Percentiles rank a stretch among this genome's conserved stretches.
These are phyloP conservation scores for Gaultheria prostrata DNA, from an alignment of 148 eudicot genomes.

Conservation along the genomic window DNA sequence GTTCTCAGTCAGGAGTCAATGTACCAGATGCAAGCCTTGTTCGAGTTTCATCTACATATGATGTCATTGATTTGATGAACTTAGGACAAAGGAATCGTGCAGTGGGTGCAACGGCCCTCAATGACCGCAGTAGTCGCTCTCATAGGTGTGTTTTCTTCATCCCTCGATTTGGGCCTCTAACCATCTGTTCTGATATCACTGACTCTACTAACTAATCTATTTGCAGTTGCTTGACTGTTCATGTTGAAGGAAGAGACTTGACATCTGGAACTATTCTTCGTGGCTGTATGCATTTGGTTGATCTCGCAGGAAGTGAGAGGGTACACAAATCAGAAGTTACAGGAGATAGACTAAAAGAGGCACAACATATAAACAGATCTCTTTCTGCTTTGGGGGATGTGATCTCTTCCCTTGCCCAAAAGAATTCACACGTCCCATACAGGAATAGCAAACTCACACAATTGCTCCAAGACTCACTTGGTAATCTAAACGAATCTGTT, in stretches of 20 bases:
- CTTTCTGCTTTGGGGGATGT: conserved; percentile 98
- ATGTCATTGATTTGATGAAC: conserved; percentile 87
- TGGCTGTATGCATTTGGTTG: conserved; percentile 98
- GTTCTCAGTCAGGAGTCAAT: conserved; percentile 84
- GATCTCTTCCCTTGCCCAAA: conserved; percentile 89
- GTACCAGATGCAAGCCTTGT: conserved; percentile 95
- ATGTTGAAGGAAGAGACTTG: conserved; percentile 94
- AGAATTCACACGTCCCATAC: conserved; percentile 88
- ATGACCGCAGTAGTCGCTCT: conserved; percentile 98
- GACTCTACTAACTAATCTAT: conserved; percentile 8
- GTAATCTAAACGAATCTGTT: conserved; percentile 35
- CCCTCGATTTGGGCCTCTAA: conserved; percentile 4
- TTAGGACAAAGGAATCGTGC: conserved; percentile 83
- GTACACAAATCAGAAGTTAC: conserved; percentile 98
- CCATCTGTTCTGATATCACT: conserved; percentile 6
- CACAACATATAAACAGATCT: conserved; percentile 90
- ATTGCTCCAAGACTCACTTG: conserved; percentile 93
- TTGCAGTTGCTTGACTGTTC: conserved; percentile 95
- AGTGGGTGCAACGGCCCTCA: conserved; percentile 96
- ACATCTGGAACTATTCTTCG: conserved; percentile 78
- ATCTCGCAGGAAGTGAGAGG: conserved; percentile 97
- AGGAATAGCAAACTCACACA: conserved; percentile 97
- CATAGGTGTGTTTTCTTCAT: conserved; percentile 63
- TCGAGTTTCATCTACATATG: conserved; percentile 73
- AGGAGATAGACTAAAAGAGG: conserved; percentile 96